Base-by-base conservation (phyloP, 768 basidiomycete species). In the Pisolithus tinctorius region DNA sequence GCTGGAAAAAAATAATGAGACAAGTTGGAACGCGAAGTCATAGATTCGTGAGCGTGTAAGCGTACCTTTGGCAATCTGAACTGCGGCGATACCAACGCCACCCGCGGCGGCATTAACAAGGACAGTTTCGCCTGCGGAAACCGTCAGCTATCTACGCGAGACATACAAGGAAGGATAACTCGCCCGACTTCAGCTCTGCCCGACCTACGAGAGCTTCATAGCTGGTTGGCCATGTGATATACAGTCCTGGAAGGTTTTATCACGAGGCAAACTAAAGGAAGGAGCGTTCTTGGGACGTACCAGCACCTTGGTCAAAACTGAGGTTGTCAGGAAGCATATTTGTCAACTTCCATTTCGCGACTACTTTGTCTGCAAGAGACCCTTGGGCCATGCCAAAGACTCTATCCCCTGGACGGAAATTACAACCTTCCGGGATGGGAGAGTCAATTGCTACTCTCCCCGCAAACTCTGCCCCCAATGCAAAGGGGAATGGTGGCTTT, bases 21-120 rank as follows among this genome's bases (percentile, higher is more conserved):
- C 30, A 47, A 45, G 29, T 23, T 6, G 31, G 38, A 20, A 41
- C 23, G 8, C 6, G 10, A 42, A 20, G 37, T 58, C 26, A 2
- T 20, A 20, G 20, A 20, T 20, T 20, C 20, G 55, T 14, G 49
- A n/a, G 25, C 25, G 34, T 17, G 26, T 36, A 5, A 45, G 20
- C 26, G 45, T 31, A 89, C 91, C 84, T 79, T 96, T 96, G 20
- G 92, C 94, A 49, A 97, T 77, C 63, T 97, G 95, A 16, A 93
- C 83, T 6, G 95, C 94, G 6, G 85, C 83, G 47, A 95, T 83
- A 0, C 94, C 94, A 4, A 98, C 93, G 11, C 93, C 95, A 3
- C 95, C 95, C 1, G 94, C 95, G n/a, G 90, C 89, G 6, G 93
- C 95, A 46, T 92, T 91, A 4, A 98, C 84, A 3, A 99, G 81